A percentile compares a stretch with the other conserved stretches of the same genome.
phyloP scores from a whole-genome alignment of 2,329 filamentous ascomycete species.

The Catunica adiposa region DNA sequence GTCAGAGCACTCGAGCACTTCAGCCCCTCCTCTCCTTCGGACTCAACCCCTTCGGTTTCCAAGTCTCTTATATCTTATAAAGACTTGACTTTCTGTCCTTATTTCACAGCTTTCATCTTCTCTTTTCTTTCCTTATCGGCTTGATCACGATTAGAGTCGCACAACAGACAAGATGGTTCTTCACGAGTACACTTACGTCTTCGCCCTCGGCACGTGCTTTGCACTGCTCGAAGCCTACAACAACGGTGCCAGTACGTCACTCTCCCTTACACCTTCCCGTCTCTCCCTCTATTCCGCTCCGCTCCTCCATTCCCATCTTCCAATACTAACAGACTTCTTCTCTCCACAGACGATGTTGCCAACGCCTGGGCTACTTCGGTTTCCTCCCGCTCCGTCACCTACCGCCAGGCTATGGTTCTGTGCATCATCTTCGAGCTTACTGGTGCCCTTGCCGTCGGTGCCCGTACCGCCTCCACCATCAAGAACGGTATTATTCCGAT shows the following conservation, averaged over 20 bases:
- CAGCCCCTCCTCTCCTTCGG: background rate
- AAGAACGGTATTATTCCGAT: slow-evolving; percentile 60
- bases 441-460: slow-evolving; percentile 50
- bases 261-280: slow-evolving; percentile 1
- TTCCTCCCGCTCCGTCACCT: slow-evolving; percentile 59
- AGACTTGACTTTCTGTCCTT: background rate
- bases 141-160: background rate
- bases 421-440: slow-evolving; percentile 51
- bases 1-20: background rate
- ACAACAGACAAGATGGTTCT: slow-evolving; percentile 33
- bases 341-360: slow-evolving; percentile 54
- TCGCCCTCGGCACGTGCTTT: slow-evolving; percentile 60
- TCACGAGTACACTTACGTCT: slow-evolving; percentile 51
- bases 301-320: background rate
- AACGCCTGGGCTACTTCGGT: slow-evolving; percentile 71
- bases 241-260: slow-evolving; percentile 55
- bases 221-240: slow-evolving; percentile 63
- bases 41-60: background rate
- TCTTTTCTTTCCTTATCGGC: background rate
- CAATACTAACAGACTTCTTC: background rate
- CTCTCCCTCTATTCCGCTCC: background rate
- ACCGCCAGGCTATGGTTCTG: slow-evolving; percentile 51
- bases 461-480: slow-evolving; percentile 58
- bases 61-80: background rate
- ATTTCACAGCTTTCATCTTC: slow-evolving; percentile 1